A percentile compares a stretch with the other conserved stretches of the same genome.
These are phyloP conservation scores for Diaporthe nobilis DNA, from an alignment of 2,329 filamentous ascomycete species.

Conservation along the genomic window DNA sequence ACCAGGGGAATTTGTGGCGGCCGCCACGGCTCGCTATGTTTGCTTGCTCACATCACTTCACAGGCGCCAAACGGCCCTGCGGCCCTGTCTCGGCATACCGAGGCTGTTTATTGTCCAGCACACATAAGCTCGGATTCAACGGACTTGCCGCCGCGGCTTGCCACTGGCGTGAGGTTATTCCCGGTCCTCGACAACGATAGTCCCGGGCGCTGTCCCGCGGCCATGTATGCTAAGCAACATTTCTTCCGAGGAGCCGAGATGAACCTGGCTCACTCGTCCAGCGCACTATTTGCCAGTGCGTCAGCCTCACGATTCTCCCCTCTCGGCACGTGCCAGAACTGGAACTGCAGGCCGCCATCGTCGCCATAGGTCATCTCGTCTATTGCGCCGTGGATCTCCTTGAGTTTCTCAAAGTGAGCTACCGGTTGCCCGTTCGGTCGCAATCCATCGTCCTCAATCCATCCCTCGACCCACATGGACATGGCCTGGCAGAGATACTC, in stretches of 20 bases:
- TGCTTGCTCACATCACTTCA: not conserved
- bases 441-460: slow-evolving; percentile 42
- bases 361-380: slow-evolving; percentile 42
- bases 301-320: slow-evolving; percentile 42
- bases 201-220: not conserved
- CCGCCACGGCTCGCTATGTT: not conserved
- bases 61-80: too few species aligned
- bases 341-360: slow-evolving; percentile 39
- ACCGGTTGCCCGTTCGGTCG: slow-evolving; percentile 22
- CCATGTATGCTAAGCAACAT: not conserved
- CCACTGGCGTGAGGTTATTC: slow-evolving; percentile 7
- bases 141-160: not conserved
- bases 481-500: slow-evolving; percentile 43
- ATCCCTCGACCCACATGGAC: slow-evolving; percentile 42
- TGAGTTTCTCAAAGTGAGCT: slow-evolving; percentile 38
- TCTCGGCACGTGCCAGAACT: slow-evolving; percentile 43
- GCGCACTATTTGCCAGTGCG: slow-evolving; percentile 39
- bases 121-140: not conserved
- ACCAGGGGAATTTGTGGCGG: not conserved
- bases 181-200: not conserved
- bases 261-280: slow-evolving; percentile 17
- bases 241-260: not conserved
- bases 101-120: not conserved
- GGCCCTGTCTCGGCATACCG: not conserved
- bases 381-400: slow-evolving; percentile 38